Base-by-base conservation (phyloP, 2,329 filamentous ascomycete genomes). In the Blastomyces gilchristii region DNA sequence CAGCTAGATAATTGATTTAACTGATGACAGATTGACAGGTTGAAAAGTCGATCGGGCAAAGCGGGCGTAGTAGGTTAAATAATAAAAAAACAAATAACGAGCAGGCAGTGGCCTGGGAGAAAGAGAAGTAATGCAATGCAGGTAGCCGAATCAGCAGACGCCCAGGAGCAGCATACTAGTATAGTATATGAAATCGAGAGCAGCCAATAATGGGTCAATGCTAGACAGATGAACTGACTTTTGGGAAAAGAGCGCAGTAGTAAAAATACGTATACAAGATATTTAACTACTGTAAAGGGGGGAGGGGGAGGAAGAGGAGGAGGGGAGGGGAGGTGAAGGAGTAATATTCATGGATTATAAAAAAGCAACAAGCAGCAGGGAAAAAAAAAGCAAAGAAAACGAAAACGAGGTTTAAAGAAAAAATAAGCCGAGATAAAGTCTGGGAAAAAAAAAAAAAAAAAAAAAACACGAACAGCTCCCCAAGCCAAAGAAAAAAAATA, bases 11-110 rank as follows among this genome's bases (percentile, higher is more conserved):
- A 54, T 39, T 53, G 61, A 57, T 12, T 41, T 14, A 5, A 41
- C 39, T 41, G 39, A 12, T 41, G 39, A 41, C n/a, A 22, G n/a
- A 22, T 22, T 22, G n/a, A 22, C n/a, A 22, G n/a, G 53, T 50
- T 63, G 61, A 52, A 31, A 34, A 62, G 50, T 43, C 34, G 43
- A 49, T 60, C 11, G 28, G n/a, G 47, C 31, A 39, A 47, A 7
- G 37, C 22, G 54, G 41, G 18, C n/a, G n/a, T 22, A 22, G n/a
- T 22, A 22, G n/a, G n/a, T 22, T 22, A 22, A 22, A 22, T 22
- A 22, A 22, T 22, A 22, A 22, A 22, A 22, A 22, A 43, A 28
- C 39, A 43, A 58, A 58, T 18, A 25, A 16, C 9, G n/a, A 16
- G 12, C 54, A 58, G 37, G 9, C 11, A 28, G 39, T 28, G 37